phyloP scores from a whole-genome alignment of 345 rosid species.

The Carallia brachiata region DNA sequence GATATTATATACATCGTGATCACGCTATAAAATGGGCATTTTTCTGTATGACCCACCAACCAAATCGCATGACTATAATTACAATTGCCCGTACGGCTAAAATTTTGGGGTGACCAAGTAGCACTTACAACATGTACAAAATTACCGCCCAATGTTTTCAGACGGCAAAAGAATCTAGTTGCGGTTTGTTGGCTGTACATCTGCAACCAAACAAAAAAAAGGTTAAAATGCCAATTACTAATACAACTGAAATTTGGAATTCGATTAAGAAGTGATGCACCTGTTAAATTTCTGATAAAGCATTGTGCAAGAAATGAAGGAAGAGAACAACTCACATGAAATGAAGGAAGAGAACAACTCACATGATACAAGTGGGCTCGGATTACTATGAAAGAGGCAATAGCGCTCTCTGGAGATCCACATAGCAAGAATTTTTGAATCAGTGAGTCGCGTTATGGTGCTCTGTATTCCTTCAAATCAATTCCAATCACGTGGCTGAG shows the following conservation, averaged over 20 bases:
- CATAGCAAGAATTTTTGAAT: background rate
- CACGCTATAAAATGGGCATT: background rate
- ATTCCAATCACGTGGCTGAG: constrained; percentile 37
- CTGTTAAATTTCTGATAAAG: background rate
- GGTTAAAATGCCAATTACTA: too few species aligned
- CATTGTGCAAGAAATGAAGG: background rate
- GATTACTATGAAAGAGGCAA: background rate
- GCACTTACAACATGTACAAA: constrained; percentile 38
- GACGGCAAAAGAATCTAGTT: constrained; percentile 32
- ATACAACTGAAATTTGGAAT: too few species aligned
- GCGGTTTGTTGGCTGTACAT: constrained; percentile 20
- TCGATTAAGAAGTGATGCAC: too few species aligned
- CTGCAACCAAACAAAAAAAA: constrained; percentile 15
- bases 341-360: constrained; percentile 5
- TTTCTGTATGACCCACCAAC: constrained; percentile 16
- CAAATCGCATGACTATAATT: constrained; percentile 13
- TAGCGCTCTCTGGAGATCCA: too few species aligned
- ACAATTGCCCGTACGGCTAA: constrained; percentile 9
- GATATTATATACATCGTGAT: constrained; percentile 15
- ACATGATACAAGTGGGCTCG: constrained; percentile 2
- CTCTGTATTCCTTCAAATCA: constrained; percentile 8
- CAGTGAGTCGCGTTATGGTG: background rate
- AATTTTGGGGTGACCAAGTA: constrained; percentile 5
- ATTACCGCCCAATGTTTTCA: constrained; percentile 15
- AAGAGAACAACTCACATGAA: constrained; percentile 14